Base-by-base conservation (phyloP, 2,329 filamentous ascomycete genomes). In the Grosmannia clavigera region DNA sequence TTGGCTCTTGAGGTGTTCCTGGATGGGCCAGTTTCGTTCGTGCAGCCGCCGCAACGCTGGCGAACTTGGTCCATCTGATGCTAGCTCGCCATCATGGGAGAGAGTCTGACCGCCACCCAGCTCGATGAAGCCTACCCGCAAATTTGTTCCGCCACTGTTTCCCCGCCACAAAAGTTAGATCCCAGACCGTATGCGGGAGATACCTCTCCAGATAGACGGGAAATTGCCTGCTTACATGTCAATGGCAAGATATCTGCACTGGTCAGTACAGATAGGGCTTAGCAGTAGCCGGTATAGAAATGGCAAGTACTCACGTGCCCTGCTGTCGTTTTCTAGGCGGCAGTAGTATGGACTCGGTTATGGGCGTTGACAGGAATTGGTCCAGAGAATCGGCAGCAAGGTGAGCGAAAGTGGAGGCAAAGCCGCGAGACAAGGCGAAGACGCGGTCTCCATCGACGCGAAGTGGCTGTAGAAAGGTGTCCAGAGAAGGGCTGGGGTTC, bases 1-100 rank as follows among this genome's bases (percentile, higher is more conserved):
- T 65, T 90, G 83, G 70, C 81, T 82, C 68, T 90, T 90, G 63
- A 91, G 72, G 59, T 86, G 81, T 51, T 90, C 83, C 55, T 80
- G 81, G 66, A 92, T 92, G 9, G 86, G 82, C 87, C 87, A 91
- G 59, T 81, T 82, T 64, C 79, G 85, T 69, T 91, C 88, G 60
- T 89, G 72, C 5, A 81, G 79, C 55, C 84, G 77, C 43, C 76
- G 76, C 38, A 87, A 12, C 12, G 2, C 19, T 3, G 38, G n/a
- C 25, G 6, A 3, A 5, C 14, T 7, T 22, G 43, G n/a, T 43
- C 64, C 61, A 4, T 57, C 52, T 19, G 58, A 61, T n/a, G 56
- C 40, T 54, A 61, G 12, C 67, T 43, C 40, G 40, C 40, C 16
- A 31, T 43, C 40, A 22, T 22, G 22, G 40, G 6, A 2, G 5